Conservation (phyloP, 805 yeast species). For the Peterozyma xylosa region DNA sequence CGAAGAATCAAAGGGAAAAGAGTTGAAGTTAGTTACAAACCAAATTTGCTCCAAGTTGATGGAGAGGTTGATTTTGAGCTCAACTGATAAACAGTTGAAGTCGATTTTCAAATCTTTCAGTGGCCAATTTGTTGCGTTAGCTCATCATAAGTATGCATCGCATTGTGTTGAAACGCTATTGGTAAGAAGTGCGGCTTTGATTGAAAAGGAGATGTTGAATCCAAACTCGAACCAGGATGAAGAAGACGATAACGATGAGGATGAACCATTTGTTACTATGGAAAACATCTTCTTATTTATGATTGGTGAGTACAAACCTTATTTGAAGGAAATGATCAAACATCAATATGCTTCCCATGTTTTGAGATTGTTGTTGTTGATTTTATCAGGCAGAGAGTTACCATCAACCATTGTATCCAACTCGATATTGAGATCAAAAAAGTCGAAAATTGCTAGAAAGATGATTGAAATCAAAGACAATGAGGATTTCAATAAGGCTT, state of each 20-base stretch:
- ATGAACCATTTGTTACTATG: conserved; percentile 41
- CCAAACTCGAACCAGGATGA: conserved; percentile 27
- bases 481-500: conserved; percentile 59
- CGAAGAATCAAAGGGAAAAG: conserved; percentile 84
- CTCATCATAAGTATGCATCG: conserved; percentile 86
- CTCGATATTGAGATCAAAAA: conserved; percentile 74
- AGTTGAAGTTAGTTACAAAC: conserved; percentile 84
- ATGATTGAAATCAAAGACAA: conserved; percentile 84
- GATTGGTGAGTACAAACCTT: conserved; percentile 60
- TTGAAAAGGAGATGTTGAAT: conserved; percentile 63
- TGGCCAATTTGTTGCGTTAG: conserved; percentile 69
- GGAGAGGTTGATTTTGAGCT: conserved; percentile 73
- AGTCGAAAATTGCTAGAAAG: conserved; percentile 82
- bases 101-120: conserved; percentile 57
- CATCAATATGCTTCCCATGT: conserved; percentile 90
- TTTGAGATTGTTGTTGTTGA: conserved; percentile 60
- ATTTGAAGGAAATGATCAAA: conserved; percentile 47
- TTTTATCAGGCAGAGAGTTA: conserved; percentile 69
- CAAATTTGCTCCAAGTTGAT: conserved; percentile 91
- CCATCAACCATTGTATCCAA: conserved; percentile 66
- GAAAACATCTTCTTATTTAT: conserved; percentile 60
- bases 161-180: conserved; percentile 87
- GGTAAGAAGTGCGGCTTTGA: conserved; percentile 63
- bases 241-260: conserved; percentile 25
- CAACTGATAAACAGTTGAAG: conserved; percentile 59